Percentiles rank a stretch among this genome's conserved stretches.
Conservation (phyloP, 2,329 filamentous ascomycete species). For the Aureobasidium sp. region DNA sequence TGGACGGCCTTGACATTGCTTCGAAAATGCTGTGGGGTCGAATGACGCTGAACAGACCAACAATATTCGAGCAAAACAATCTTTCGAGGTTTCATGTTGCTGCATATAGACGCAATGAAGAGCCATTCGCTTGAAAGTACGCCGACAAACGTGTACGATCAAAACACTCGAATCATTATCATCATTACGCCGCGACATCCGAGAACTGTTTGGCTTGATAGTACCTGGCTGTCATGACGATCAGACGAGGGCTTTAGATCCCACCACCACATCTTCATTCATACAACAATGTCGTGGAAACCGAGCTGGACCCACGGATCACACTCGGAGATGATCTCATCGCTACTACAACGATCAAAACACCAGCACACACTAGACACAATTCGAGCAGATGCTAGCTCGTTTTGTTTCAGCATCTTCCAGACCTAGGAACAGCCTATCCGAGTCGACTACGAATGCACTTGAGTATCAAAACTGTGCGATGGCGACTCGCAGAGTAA, state of each 20-base stretch:
- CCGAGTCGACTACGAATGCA: too few species aligned
- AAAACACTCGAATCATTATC: neutral
- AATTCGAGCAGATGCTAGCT: neutral
- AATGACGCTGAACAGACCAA: neutral
- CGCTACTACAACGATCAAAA: neutral
- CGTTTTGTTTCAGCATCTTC: neutral
- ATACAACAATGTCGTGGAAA: too few species aligned
- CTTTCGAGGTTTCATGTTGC: neutral
- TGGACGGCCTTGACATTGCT: neutral
- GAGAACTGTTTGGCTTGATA: neutral
- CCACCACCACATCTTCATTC: too few species aligned
- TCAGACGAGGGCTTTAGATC: too few species aligned
- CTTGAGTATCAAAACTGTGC: too few species aligned
- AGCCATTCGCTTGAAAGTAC: neutral
- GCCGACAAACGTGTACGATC: too few species aligned
- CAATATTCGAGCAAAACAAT: neutral
- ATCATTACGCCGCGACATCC: neutral
- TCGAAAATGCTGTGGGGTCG: neutral
- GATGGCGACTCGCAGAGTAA: too few species aligned
- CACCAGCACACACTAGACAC: too few species aligned
- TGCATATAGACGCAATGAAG: neutral
- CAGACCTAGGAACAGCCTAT: too few species aligned
- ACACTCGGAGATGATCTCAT: too few species aligned
- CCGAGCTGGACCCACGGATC: too few species aligned
- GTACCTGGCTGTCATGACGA: too few species aligned